Evolutionary conservation across 176 grass and related monocot species (phyloP).

Genomic region (Triticum urartu): DNA sequence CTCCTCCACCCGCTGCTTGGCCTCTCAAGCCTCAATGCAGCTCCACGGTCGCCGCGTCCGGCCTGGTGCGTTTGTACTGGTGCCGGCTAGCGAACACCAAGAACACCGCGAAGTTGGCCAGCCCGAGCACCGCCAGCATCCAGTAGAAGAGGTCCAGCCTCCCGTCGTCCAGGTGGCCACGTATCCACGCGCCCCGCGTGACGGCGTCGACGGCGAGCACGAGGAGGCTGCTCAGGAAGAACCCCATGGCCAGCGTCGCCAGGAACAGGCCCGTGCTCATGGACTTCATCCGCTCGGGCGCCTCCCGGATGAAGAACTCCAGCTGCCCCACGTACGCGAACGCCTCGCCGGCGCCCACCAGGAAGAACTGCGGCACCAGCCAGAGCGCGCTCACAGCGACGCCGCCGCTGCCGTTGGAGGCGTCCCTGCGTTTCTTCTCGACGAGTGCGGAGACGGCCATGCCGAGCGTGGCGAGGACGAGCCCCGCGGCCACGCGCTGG

Average conservation of each 20-base stretch:
- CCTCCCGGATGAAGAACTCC: slow-evolving; percentile 69
- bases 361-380: slow-evolving; percentile 57
- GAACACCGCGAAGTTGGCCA: slow-evolving; percentile 42
- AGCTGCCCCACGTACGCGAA: slow-evolving; percentile 77
- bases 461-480: slow-evolving; percentile 43
- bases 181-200: slow-evolving; percentile 45
- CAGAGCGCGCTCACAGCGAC: slow-evolving; percentile 45
- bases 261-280: slow-evolving; percentile 70
- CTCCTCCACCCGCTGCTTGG: neutral
- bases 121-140: slow-evolving; percentile 59
- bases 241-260: slow-evolving; percentile 52
- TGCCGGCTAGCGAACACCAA: slow-evolving; percentile 41
- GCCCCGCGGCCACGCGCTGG: slow-evolving; percentile 51
- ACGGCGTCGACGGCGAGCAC: slow-evolving; percentile 34
- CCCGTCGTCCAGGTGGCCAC: slow-evolving; percentile 33
- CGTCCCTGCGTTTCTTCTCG: slow-evolving; percentile 35
- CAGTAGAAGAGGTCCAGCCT: slow-evolving; percentile 62
- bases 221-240: slow-evolving; percentile 59
- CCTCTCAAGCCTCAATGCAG: neutral
- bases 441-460: slow-evolving; percentile 50
- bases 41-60: neutral
- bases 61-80: slow-evolving; percentile 27
- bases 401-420: neutral
- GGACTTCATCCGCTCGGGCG: slow-evolving; percentile 66
- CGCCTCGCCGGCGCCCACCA: slow-evolving; percentile 71